Base-by-base conservation (phyloP, 768 basidiomycete genomes). In the Pleurotus pulmonarius region DNA sequence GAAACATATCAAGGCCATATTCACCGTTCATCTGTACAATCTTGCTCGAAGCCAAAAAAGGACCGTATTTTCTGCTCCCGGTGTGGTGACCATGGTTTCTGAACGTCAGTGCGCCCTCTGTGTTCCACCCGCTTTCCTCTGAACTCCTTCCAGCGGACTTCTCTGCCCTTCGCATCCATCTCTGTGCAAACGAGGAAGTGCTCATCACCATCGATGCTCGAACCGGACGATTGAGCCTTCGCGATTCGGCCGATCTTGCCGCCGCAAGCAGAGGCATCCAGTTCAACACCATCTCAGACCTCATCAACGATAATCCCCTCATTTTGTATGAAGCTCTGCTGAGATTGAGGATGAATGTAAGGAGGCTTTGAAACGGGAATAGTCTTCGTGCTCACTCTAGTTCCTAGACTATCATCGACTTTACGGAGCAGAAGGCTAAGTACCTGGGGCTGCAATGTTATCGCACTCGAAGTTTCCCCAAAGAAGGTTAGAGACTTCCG, bases 361-460 rank as follows among this genome's bases (percentile, higher is more conserved):
- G 87, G 69, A 20, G 29, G 11, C 29, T 34, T 3, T 11, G 29
- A 8, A 34, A 34, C 11, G 11, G 29, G 29, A 34, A 34, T 11
- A 34, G 29, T 34, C 29, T 11, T 34, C 29, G 9, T 34, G 29
- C 29, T 34, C 29, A 34, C 11, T 11, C 29, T 1, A 11, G 29
- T 34, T 6, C n/a, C 60, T 44, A 95, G 94, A 92, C 92, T 4
- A 92, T 94, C 58, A 77, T 82, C 43, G 90, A 93, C 55, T 78
- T 88, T 13, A 82, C 87, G 8, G 92, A 94, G 67, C 88, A 90
- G 67, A 94, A 92, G 64, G 90, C 88, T n/a, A 82, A 76, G 59
- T 88, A 92, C 63, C 81, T 95, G 8, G 94, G 94, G n/a, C 70
- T 94, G 41, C 84, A 85, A 65, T 84, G 81, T 56, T 88, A 83